These are phyloP conservation scores for Lactifluus subvellereus DNA, from an alignment of 768 basidiomycete genomes.

Conservation along the genomic window DNA sequence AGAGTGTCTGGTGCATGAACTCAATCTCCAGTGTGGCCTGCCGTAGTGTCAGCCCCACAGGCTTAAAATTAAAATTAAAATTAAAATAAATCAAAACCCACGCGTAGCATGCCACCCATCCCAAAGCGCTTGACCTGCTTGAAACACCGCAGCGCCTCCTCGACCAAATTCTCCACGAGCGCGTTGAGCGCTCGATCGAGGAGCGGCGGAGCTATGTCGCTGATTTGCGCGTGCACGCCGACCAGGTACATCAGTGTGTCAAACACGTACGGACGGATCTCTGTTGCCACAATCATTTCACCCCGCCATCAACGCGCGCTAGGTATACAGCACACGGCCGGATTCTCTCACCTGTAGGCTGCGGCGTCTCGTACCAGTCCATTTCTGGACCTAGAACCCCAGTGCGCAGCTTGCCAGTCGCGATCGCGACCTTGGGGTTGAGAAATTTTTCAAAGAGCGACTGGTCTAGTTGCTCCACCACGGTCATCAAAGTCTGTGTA, in stretches of 20 bases:
- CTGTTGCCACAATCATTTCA: conserved; percentile 35
- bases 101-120: conserved; percentile 97
- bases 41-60: neutral
- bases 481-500: conserved; percentile 61
- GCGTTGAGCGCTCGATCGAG: conserved; percentile 77
- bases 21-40: conserved; percentile 98
- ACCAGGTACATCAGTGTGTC: conserved; percentile 84
- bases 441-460: conserved; percentile 85
- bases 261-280: conserved; percentile 94
- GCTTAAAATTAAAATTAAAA: neutral
- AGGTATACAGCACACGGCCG: neutral
- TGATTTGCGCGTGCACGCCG: conserved; percentile 86
- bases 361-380: conserved; percentile 93
- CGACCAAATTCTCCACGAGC: conserved; percentile 77
- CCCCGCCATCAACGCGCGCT: neutral
- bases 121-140: conserved; percentile 86
- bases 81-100: conserved; percentile 36
- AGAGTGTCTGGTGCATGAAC: conserved; percentile 95
- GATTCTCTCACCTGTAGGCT: conserved; percentile 68
- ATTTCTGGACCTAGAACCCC: conserved; percentile 78
- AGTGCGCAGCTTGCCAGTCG: conserved; percentile 60
- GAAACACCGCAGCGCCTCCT: conserved; percentile 81
- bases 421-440: conserved; percentile 68
- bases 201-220: conserved; percentile 68
- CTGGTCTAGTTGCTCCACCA: conserved; percentile 79